A percentile compares a stretch with the other conserved stretches of the same genome.
Conservation (phyloP, 768 basidiomycete genomes). For the Russula olivacea region DNA sequence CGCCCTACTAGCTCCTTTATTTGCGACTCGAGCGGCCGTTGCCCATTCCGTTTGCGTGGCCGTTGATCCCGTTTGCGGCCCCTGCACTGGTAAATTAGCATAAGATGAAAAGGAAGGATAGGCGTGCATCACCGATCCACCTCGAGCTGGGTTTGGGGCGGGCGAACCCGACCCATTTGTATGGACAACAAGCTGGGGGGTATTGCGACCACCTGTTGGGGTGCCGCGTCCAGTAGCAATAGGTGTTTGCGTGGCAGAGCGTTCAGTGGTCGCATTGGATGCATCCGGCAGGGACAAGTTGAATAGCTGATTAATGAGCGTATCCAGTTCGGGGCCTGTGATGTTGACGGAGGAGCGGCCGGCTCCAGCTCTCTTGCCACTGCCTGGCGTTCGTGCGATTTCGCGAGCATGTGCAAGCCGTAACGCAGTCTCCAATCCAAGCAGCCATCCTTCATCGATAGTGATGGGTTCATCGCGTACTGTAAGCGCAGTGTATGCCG, state of each 20-base stretch:
- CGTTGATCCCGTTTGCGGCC: constrained; percentile 17
- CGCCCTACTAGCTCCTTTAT: background rate
- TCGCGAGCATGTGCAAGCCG: constrained; percentile 52
- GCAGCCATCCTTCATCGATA: constrained; percentile 45
- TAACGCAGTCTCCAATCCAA: constrained; percentile 55
- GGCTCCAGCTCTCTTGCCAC: constrained; percentile 1
- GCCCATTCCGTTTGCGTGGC: constrained; percentile 10
- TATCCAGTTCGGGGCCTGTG: constrained; percentile 12
- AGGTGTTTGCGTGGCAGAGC: constrained; percentile 13
- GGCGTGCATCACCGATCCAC: constrained; percentile 27
- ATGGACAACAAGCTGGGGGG: constrained; percentile 14
- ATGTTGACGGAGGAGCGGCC: background rate
- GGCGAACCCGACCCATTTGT: constrained; percentile 10
- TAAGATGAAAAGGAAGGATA: constrained; percentile 20
- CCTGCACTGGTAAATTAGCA: constrained; percentile 21
- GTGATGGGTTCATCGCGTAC: constrained; percentile 46
- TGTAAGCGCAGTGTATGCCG: constrained; percentile 48
- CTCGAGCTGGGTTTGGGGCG: constrained; percentile 20
- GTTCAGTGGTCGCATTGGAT: background rate
- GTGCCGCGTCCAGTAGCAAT: constrained; percentile 16
- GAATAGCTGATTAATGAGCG: constrained; percentile 22
- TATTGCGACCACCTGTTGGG: constrained; percentile 14
- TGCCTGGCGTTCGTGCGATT: constrained; percentile 15
- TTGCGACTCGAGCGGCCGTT: constrained; percentile 7
- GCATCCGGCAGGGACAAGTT: background rate